These are phyloP conservation scores for Triglochin maritima DNA, from an alignment of 106 monocot species.

Conservation along the genomic window DNA sequence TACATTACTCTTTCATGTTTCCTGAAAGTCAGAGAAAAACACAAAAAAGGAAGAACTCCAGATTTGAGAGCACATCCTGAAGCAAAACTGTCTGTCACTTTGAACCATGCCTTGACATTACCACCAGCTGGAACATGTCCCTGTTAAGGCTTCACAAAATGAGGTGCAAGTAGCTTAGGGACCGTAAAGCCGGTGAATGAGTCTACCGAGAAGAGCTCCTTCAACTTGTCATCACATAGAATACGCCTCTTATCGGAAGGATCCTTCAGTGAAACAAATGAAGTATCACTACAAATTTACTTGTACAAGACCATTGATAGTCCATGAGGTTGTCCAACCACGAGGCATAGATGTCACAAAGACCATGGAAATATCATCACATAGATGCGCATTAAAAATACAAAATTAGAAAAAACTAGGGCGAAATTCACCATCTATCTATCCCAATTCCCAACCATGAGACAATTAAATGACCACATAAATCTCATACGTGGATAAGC, in stretches of 20 bases:
- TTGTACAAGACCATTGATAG: too few species aligned
- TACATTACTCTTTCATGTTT: background rate
- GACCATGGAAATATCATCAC: too few species aligned
- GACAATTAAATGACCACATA: too few species aligned
- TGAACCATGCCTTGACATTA: slow-evolving; percentile 7
- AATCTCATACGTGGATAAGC: too few species aligned
- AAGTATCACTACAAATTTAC: background rate
- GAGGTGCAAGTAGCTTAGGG: slow-evolving; percentile 65
- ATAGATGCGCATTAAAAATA: too few species aligned
- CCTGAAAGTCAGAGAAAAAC: background rate
- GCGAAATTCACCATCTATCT: too few species aligned
- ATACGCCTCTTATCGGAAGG: slow-evolving; percentile 74
- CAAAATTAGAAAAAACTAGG: too few species aligned
- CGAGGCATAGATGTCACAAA: too few species aligned
- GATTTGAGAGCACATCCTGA: slow-evolving; percentile 6
- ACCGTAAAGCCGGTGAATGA: slow-evolving; percentile 70
- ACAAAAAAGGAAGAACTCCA: background rate
- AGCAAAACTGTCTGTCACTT: slow-evolving; percentile 39
- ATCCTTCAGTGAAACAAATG: slow-evolving; percentile 42
- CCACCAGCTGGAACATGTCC: slow-evolving; percentile 7
- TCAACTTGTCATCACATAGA: slow-evolving; percentile 79
- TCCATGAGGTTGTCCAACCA: too few species aligned
- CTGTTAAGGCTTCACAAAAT: slow-evolving; percentile 65
- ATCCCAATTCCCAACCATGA: too few species aligned
- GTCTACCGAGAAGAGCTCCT: slow-evolving; percentile 64